phyloP scores from a whole-genome alignment of 2,329 filamentous ascomycete genomes.

The Tricladium varicosporioides region DNA sequence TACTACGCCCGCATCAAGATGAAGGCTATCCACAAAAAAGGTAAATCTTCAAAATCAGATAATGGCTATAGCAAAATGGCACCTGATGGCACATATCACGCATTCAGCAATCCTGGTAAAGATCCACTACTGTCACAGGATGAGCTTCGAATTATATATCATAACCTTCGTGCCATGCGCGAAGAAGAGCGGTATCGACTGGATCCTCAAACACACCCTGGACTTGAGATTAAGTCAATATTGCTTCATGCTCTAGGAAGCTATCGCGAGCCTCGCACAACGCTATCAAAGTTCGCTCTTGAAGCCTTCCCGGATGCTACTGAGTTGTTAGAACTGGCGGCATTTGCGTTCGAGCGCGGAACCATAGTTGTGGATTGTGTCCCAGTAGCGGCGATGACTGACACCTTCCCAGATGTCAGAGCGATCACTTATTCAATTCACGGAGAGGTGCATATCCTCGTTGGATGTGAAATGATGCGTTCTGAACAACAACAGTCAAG shows the following conservation, averaged over 20 bases:
- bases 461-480: conserved; percentile 25
- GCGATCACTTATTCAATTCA: conserved; percentile 21
- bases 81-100: conserved; percentile 19
- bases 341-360: conserved; percentile 22
- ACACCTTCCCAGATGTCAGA: conserved; percentile 17
- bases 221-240: conserved; percentile 43
- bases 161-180: conserved; percentile 41
- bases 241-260: conserved; percentile 34
- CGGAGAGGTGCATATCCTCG: conserved; percentile 18
- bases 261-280: conserved; percentile 28
- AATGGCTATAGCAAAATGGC: conserved; percentile 10
- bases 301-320: conserved; percentile 45
- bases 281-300: conserved; percentile 26
- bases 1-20: conserved; percentile 47
- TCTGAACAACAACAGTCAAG: conserved; percentile 18
- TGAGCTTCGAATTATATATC: conserved; percentile 46
- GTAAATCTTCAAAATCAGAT: not conserved
- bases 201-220: conserved; percentile 41
- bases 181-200: conserved; percentile 42
- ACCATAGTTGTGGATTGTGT: conserved; percentile 25
- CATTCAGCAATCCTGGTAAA: conserved; percentile 25
- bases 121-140: conserved; percentile 49
- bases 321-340: conserved; percentile 30
- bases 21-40: conserved; percentile 40
- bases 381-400: conserved; percentile 17